These are phyloP conservation scores for Urtica urens DNA, from an alignment of 306 rosid species.

Conservation along the genomic window DNA sequence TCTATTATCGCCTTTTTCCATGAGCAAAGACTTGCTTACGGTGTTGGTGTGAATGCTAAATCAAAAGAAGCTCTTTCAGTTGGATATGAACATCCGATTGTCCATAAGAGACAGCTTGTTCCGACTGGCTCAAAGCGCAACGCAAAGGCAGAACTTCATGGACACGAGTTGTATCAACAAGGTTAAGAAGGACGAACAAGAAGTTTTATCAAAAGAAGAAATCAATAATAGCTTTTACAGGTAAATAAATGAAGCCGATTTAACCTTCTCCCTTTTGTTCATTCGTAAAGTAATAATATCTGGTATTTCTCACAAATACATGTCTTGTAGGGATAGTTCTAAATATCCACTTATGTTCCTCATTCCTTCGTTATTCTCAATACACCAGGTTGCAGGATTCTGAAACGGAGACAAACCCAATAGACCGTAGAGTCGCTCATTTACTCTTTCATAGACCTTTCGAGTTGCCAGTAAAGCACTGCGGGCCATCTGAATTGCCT, in stretches of 20 bases:
- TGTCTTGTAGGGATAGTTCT: too few species aligned
- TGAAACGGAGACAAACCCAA: constrained; percentile 82
- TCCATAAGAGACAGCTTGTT: constrained; percentile 80
- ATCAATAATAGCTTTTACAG: constrained; percentile 37
- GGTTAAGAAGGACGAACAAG: constrained; percentile 43
- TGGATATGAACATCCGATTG: constrained; percentile 63
- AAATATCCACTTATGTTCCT: too few species aligned
- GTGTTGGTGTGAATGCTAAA: constrained; percentile 38
- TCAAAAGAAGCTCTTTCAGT: constrained; percentile 52
- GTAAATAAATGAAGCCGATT: constrained; percentile 21
- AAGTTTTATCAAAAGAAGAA: constrained; percentile 37
- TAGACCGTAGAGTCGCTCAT: constrained; percentile 84
- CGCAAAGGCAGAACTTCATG: constrained; percentile 46
- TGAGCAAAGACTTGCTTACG: constrained; percentile 25
- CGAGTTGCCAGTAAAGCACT: constrained; percentile 37
- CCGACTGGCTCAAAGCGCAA: constrained; percentile 83
- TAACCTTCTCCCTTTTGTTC: neutral
- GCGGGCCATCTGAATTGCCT: constrained; percentile 37
- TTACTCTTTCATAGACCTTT: constrained; percentile 73
- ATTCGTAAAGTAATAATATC: too few species aligned
- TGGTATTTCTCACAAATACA: too few species aligned
- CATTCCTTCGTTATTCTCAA: constrained; percentile 2
- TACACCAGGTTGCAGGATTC: constrained; percentile 32
- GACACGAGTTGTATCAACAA: constrained; percentile 57
- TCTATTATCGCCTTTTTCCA: constrained; percentile 13